Evolutionary conservation across 2,329 filamentous ascomycete genomes (phyloP), one percentile per base, ranked within the genome.

Genomic region (Fusarium nurragi): DNA sequence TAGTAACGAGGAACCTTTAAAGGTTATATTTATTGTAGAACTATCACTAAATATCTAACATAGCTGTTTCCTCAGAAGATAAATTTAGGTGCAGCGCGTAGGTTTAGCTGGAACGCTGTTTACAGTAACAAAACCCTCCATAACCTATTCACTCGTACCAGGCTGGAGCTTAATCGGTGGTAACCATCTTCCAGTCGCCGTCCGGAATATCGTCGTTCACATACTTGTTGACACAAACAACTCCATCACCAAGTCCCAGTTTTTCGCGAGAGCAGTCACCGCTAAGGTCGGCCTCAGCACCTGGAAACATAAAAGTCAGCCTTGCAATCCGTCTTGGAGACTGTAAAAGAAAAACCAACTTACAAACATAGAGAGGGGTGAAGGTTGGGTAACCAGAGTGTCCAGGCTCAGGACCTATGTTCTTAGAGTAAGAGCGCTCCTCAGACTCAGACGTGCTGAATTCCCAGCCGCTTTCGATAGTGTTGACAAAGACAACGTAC

Each of bases 351-450:
- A 2, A 18, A 16, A 4, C n/a, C 1, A 3, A 59, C 55, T 54
- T 45, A 59, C 57, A 60, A 18, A 21, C 7, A n/a, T 52, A 46
- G n/a, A 60, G 57, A 21, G 57, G 57, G 4, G 57, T 47, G 19
- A 60, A 60, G 6, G 57, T 60, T 18, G 57, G 45, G 19, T 57
- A 60, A 4, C 53, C 57, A 51, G 46, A 7, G 14, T 57, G 53
- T 12, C 57, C 57, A 9, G 52, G 45, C 10, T 60, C 53, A 3
- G 57, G 53, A 6, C 19, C 57, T 18, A 57, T 57, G 4, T 13
- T 43, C 45, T 57, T 57, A 1, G 53, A 23, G 9, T 16, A 12
- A 10, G 45, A 37, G 16, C 53, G 52, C 30, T 32, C 13, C 23
- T 57, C 53, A 1, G 57, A 60, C 19, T 52, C 53, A 18, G 46